Conservation (phyloP, 768 basidiomycete species). For the Panaeolus papilionaceus region DNA sequence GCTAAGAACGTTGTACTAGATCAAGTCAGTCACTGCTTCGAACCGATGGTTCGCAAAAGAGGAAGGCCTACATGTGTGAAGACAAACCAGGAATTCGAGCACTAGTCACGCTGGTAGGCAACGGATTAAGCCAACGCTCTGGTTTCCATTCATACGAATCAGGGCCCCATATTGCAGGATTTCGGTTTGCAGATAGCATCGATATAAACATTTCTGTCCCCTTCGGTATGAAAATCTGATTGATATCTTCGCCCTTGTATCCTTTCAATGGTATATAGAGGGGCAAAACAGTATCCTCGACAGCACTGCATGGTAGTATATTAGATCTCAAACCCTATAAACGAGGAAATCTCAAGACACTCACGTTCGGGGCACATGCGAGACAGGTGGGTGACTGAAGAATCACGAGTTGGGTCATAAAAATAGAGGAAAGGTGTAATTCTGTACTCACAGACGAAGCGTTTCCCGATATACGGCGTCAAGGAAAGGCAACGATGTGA, state of each 20-base stretch:
- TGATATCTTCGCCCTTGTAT: conserved; percentile 30
- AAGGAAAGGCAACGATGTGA: conserved; percentile 43
- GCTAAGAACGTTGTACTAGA: too few species aligned
- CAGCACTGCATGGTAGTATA: conserved; percentile 21
- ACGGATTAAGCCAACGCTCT: conserved; percentile 50
- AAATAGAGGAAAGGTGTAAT: too few species aligned
- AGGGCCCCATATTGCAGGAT: conserved; percentile 50
- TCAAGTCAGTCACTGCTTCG: too few species aligned
- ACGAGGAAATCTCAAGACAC: background rate
- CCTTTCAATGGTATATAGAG: conserved; percentile 32
- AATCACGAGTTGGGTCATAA: background rate
- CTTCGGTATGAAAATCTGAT: conserved; percentile 42
- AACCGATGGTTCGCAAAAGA: too few species aligned
- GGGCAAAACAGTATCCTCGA: conserved; percentile 31
- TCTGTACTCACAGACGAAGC: conserved; percentile 39
- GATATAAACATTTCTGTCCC: conserved; percentile 39
- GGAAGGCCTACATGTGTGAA: conserved; percentile 40
- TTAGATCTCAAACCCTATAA: background rate
- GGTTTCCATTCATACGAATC: conserved; percentile 56
- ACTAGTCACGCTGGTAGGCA: conserved; percentile 33
- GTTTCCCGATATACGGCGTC: conserved; percentile 48
- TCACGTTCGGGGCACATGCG: conserved; percentile 22
- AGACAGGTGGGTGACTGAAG: conserved; percentile 32
- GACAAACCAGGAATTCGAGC: conserved; percentile 50
- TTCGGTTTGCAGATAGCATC: conserved; percentile 44